Percentiles rank a stretch among this genome's conserved stretches.
phyloP scores from a whole-genome alignment of 2,329 filamentous ascomycete genomes.

The Teratosphaeriaceae sp. region DNA sequence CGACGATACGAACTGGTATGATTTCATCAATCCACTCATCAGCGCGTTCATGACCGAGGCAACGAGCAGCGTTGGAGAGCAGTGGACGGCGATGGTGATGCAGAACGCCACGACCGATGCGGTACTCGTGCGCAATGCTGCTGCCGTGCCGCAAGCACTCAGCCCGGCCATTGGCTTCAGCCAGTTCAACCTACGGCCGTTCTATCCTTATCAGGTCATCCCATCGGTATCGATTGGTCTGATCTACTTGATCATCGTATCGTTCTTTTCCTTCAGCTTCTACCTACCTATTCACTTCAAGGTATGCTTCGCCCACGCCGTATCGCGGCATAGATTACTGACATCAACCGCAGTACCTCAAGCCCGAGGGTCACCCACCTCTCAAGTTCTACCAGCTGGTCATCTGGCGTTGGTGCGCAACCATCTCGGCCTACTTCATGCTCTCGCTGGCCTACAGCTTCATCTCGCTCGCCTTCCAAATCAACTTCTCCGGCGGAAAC shows the following conservation, averaged over 20 bases:
- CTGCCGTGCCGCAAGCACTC: slow-evolving; percentile 46
- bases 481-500: slow-evolving; percentile 49
- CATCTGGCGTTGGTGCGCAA: slow-evolving; percentile 52
- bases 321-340: too few relatives aligned
- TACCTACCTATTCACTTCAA: slow-evolving; percentile 56
- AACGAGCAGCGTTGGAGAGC: slow-evolving; percentile 42
- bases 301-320: slow-evolving; percentile 6
- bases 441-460: slow-evolving; percentile 57
- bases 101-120: slow-evolving; percentile 35
- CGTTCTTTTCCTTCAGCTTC: slow-evolving; percentile 61
- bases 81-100: slow-evolving; percentile 37
- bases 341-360: too few relatives aligned
- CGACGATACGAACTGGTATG: slow-evolving; percentile 49
- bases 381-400: slow-evolving; percentile 54
- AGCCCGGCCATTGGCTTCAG: slow-evolving; percentile 52
- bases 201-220: slow-evolving; percentile 47
- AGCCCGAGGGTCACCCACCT: too few relatives aligned
- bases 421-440: slow-evolving; percentile 52
- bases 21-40: slow-evolving; percentile 49
- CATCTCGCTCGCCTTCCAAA: slow-evolving; percentile 56
- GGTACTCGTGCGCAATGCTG: slow-evolving; percentile 37
- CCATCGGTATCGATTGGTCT: slow-evolving; percentile 57
- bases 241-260: slow-evolving; percentile 62
- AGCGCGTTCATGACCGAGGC: slow-evolving; percentile 42
- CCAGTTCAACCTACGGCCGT: slow-evolving; percentile 53